phyloP scores from a whole-genome alignment of 192 early-diverging fungal species.

The Coemansia javaensis region DNA sequence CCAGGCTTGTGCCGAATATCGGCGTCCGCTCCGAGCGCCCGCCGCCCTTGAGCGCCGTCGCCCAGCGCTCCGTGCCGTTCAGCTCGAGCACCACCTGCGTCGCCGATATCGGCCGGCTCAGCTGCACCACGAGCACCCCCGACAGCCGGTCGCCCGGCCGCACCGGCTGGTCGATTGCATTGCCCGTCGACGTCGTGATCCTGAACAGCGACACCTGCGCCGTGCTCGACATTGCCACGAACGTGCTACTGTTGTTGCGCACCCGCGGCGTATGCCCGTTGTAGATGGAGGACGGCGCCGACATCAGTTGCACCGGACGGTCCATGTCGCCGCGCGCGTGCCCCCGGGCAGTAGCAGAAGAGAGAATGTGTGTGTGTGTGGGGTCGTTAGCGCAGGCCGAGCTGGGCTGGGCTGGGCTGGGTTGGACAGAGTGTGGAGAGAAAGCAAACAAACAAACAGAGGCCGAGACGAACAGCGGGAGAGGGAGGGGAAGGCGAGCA shows the following conservation, averaged over 20 bases:
- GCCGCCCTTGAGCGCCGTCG: constrained; percentile 7
- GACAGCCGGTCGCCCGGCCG: constrained; percentile 42
- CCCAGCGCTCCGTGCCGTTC: constrained; percentile 23
- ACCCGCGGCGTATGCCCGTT: constrained; percentile 9
- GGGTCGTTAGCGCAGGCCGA: too few species aligned
- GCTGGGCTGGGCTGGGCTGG: too few species aligned
- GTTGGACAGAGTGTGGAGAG: too few species aligned
- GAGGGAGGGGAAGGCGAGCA: too few species aligned
- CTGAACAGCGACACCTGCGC: constrained; percentile 37
- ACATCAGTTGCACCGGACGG: constrained; percentile 1
- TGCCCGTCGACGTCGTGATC: constrained; percentile 40
- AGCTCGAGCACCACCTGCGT: constrained; percentile 41
- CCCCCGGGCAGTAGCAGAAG: too few species aligned
- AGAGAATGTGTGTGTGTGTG: too few species aligned
- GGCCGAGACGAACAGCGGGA: too few species aligned
- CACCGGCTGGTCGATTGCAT: constrained; percentile 38
- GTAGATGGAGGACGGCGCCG: not conserved
- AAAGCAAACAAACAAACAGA: too few species aligned
- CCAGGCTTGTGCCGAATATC: constrained; percentile 14
- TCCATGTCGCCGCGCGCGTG: too few species aligned
- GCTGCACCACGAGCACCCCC: constrained; percentile 36
- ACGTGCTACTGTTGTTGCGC: constrained; percentile 13
- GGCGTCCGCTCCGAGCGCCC: constrained; percentile 9
- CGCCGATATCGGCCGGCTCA: constrained; percentile 31
- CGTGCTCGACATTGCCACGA: constrained; percentile 9